Evolutionary conservation across 2,329 filamentous ascomycete genomes (phyloP).

Genomic region (Colletotrichum somersetense): DNA sequence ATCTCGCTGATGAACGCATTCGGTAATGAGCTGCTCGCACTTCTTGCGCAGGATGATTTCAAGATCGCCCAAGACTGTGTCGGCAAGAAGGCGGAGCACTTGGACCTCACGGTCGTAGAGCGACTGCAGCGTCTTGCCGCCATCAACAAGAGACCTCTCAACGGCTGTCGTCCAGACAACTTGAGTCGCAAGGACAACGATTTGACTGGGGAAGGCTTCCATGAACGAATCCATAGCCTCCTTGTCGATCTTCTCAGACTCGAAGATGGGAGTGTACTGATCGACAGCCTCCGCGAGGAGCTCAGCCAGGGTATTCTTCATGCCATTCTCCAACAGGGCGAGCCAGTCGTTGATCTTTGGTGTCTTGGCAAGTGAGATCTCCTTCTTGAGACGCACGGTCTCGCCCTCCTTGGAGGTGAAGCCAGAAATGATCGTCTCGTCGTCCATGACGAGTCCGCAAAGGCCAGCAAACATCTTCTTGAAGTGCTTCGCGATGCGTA

Average conservation of each 20-base stretch:
- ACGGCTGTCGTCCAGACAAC: slow-evolving; percentile 93
- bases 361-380: slow-evolving; percentile 92
- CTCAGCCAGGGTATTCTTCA: slow-evolving; percentile 95
- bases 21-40: slow-evolving; percentile 98
- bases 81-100: slow-evolving; percentile 86
- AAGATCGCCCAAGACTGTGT: slow-evolving; percentile 90
- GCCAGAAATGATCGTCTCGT: slow-evolving; percentile 88
- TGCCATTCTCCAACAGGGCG: slow-evolving; percentile 89
- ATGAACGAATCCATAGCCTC: slow-evolving; percentile 84
- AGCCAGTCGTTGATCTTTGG: slow-evolving; percentile 99
- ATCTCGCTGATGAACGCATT: slow-evolving; percentile 98
- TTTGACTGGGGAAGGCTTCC: slow-evolving; percentile 87
- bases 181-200: slow-evolving; percentile 94
- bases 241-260: slow-evolving; percentile 76
- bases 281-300: slow-evolving; percentile 87
- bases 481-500: slow-evolving; percentile 97
- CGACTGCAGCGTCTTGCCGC: slow-evolving; percentile 75
- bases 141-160: slow-evolving; percentile 79
- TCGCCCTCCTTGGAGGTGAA: slow-evolving; percentile 98
- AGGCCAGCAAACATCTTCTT: slow-evolving; percentile 99
- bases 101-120: slow-evolving; percentile 87
- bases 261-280: slow-evolving; percentile 84
- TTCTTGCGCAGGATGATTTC: slow-evolving; percentile 91
- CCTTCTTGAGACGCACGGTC: slow-evolving; percentile 85
- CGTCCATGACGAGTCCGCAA: slow-evolving; percentile 89